Evolutionary conservation across 306 rosid genomes (phyloP).

Genomic region (Oxytropis ochrocephala): DNA sequence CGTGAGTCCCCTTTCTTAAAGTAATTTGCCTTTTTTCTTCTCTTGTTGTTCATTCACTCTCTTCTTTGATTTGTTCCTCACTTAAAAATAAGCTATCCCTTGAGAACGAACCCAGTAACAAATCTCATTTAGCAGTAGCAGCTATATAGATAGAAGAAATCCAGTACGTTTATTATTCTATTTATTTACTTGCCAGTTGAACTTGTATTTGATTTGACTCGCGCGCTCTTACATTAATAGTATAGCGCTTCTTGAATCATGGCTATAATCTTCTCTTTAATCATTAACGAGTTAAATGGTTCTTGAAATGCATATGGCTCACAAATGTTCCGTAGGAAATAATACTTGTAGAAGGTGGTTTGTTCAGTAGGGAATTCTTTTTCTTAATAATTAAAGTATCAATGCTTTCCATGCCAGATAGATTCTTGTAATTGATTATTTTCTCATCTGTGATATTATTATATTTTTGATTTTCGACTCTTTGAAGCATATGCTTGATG

Average conservation of each 20-base stretch:
- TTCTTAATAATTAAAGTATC: background rate
- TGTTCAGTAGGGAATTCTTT: background rate
- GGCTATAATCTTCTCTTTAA: too few species aligned
- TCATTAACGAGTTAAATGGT: background rate
- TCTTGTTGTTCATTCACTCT: background rate
- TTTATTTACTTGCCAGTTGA: background rate
- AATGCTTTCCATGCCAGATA: background rate
- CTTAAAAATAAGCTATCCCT: too few species aligned
- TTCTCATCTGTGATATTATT: background rate
- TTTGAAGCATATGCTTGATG: background rate
- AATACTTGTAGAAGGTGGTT: background rate
- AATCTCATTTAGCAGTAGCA: too few species aligned
- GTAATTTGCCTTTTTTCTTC: background rate
- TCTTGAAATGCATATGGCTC: background rate
- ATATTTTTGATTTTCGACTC: too few species aligned
- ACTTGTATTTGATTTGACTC: background rate
- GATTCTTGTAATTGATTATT: background rate
- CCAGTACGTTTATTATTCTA: too few species aligned
- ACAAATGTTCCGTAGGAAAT: background rate
- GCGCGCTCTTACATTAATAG: background rate
- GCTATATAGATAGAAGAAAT: too few species aligned
- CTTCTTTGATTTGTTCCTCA: background rate
- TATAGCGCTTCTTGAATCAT: background rate
- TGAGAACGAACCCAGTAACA: too few species aligned
- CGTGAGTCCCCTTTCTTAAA: background rate